Percentiles rank a stretch among this genome's conserved stretches.
phyloP scores from a whole-genome alignment of 2,329 filamentous ascomycete genomes.

The Pseudogymnoascus sp. region DNA sequence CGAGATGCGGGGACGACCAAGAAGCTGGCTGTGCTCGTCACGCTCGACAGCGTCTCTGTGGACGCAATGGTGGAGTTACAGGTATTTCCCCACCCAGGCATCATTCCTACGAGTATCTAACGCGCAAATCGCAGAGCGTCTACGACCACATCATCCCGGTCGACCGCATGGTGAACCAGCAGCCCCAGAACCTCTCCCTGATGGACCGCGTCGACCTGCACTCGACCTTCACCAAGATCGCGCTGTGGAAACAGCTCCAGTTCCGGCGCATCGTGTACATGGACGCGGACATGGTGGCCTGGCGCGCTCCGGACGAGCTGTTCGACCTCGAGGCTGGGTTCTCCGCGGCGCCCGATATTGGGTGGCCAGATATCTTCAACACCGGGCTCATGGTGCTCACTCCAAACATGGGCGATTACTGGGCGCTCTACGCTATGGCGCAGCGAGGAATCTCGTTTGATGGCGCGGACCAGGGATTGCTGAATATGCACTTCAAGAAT shows the following conservation, averaged over 20 bases:
- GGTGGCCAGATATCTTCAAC: constrained; percentile 98
- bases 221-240: constrained; percentile 93
- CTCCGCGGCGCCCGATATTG: constrained; percentile 80
- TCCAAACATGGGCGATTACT: constrained; percentile 81
- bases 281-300: constrained; percentile 86
- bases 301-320: constrained; percentile 86
- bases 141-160: constrained; percentile 89
- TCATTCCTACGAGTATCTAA: constrained; percentile 13
- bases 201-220: constrained; percentile 89
- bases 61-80: constrained; percentile 71
- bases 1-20: constrained; percentile 82
- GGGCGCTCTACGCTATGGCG: constrained; percentile 75
- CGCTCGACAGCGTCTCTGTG: constrained; percentile 66
- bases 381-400: constrained; percentile 90
- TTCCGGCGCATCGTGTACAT: constrained; percentile 91
- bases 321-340: constrained; percentile 57
- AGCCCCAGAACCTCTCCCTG: constrained; percentile 73
- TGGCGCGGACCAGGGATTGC: constrained; percentile 86
- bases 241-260: constrained; percentile 83
- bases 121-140: constrained; percentile 46
- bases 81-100: constrained; percentile 37
- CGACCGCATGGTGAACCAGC: constrained; percentile 65
- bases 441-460: constrained; percentile 88
- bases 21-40: constrained; percentile 78
- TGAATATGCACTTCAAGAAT: constrained; percentile 88